Base-by-base conservation (phyloP, 2,329 filamentous ascomycete species). In the Xylariaceae sp. region DNA sequence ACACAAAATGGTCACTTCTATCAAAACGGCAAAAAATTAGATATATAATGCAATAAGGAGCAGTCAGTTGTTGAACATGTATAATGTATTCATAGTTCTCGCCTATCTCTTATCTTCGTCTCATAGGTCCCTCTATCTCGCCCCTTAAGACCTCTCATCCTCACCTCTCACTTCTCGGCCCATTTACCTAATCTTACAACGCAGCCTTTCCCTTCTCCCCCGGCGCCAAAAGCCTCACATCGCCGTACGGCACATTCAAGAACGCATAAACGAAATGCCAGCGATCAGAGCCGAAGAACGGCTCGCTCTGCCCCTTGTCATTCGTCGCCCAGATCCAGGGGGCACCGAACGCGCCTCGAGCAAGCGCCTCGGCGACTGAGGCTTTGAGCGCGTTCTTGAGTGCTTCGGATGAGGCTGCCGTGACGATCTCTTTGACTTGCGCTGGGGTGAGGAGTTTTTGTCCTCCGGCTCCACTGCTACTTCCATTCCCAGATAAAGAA, bases 251-350 rank as follows among this genome's bases (percentile, higher is more conserved):
- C 37, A 89, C 55, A 0, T 72, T 82, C 36, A 90, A 62, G 59
- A 79, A 85, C 47, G 77, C 70, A 67, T 83, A 90, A 55, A 91
- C 76, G 55, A 79, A 85, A 54, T 82, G 76, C 63, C 83, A 87
- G 46, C 80, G 70, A 66, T 91, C 86, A 65, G 85, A 89, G 3
- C 86, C 86, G 65, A 91, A 91, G 62, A 90, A 88, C 0, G 83
- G 79, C 67, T 86, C 82, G 39, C 73, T 73, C 45, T 73, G 64
- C 0, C 83, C 83, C 50, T 75, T 83, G 52, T 74, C 63, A 2
- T 83, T 82, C 16, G 71, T 74, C 3, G 82, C 86, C 76, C 81
- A 83, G 49, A 87, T 72, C 86, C 87, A 92, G 2, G 88, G 88
- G 40, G 81, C 80, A 0, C 88, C 88, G 64, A 87, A 92, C 0